Base-by-base conservation (phyloP, 345 rosid genomes). In the Leavenworthia alabamica region DNA sequence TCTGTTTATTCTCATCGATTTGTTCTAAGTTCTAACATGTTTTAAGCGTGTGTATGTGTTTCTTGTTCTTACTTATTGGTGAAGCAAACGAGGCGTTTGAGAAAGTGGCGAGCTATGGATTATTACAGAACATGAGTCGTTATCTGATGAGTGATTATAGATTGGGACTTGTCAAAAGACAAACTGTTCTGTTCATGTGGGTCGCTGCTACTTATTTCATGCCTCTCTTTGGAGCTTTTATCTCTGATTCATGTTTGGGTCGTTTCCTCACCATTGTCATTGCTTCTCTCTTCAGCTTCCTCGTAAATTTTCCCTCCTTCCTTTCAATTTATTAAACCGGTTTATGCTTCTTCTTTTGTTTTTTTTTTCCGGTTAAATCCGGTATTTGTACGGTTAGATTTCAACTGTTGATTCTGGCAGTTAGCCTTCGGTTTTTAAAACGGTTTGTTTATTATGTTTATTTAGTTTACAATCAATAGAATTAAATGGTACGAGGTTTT, bases 81-180 rank as follows among this genome's bases (percentile, higher is more conserved):
- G 42, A 24, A 88, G 95, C 75, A 48, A 88, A 88, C 62, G 95
- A 88, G 75, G 83, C 78, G 41, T 80, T 88, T 43, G 95, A 88
- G 83, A 83, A 80, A 77, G 84, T 88, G 76, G 86, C 95, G 44
- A 83, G 91, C 76, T 88, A 88, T 59, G 95, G 95, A 17, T 43
- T 88, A 46, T 2, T 73, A 42, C 78, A 83, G 48, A 84, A 88
- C 75, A 88, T 88, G 89, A 83, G 81, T 41, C 64, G 80, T 12
- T 88, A 88, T 67, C 64, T 88, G 81, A 81, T 78, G 64, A 68
- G 39, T 56, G 82, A 81, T 27, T 88, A 85, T 67, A 66, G 74
- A 20, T 8, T 85, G 16, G 83, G 79, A 28, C 63, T 80, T 15
- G 84, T 78, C 2, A 83, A 74, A 69, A 87, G 82, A 13, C 69